Evolutionary conservation across 2,329 filamentous ascomycete genomes (phyloP).

Genomic region (Epichloe sibirici): DNA sequence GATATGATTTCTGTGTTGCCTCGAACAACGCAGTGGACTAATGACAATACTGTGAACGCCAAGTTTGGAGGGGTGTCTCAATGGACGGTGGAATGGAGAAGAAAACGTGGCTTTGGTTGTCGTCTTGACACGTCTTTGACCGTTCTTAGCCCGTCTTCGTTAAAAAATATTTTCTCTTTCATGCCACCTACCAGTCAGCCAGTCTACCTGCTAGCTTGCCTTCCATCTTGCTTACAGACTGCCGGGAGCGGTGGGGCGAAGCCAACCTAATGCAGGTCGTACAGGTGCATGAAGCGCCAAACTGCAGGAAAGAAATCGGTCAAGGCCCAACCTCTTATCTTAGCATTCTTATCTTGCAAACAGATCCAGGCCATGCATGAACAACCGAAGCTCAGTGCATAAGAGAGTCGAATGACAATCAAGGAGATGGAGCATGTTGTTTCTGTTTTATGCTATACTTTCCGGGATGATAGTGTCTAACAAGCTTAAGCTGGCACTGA

Average conservation of each 20-base stretch:
- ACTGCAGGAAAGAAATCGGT: neutral
- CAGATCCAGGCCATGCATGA: neutral
- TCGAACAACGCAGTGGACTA: too few relatives aligned
- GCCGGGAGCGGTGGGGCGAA: constrained; percentile 1
- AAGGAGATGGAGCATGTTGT: too few relatives aligned
- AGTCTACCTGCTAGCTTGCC: too few relatives aligned
- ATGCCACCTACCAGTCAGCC: too few relatives aligned
- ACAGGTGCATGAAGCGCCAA: neutral
- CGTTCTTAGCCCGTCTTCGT: neutral
- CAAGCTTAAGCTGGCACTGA: too few relatives aligned
- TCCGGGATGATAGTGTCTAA: too few relatives aligned
- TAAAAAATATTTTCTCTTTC: neutral
- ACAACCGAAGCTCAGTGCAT: neutral
- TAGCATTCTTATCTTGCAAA: neutral
- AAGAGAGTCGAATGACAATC: too few relatives aligned
- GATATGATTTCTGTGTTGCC: too few relatives aligned
- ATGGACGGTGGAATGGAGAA: neutral
- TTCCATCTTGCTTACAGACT: too few relatives aligned
- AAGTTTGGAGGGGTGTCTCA: neutral
- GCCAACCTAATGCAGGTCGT: neutral
- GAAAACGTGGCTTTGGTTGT: neutral
- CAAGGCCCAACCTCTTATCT: constrained; percentile 3
- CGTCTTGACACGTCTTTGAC: neutral
- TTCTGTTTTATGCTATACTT: too few relatives aligned
- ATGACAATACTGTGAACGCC: neutral